These are phyloP conservation scores for Tarenaya hassleriana DNA, from an alignment of 345 rosid genomes.

Conservation along the genomic window DNA sequence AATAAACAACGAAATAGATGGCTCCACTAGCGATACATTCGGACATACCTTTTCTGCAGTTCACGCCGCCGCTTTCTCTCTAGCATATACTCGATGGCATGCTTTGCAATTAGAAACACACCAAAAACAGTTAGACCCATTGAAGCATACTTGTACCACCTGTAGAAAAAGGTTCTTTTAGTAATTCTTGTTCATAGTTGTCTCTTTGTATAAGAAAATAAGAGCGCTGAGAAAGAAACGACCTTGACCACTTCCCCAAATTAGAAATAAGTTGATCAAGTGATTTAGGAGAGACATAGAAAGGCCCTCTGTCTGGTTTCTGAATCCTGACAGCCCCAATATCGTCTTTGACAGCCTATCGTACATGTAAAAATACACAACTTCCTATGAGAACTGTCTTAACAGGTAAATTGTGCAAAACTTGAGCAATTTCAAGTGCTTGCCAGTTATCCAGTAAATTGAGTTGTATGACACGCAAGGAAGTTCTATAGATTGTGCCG, in stretches of 20 bases:
- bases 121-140: constrained; percentile 64
- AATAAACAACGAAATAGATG: not conserved
- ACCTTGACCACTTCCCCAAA: constrained; percentile 88
- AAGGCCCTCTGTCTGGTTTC: constrained; percentile 76
- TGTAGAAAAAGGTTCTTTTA: constrained; percentile 28
- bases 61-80: constrained; percentile 55
- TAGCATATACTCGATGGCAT: constrained; percentile 41
- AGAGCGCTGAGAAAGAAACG: constrained; percentile 2
- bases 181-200: constrained; percentile 11
- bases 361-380: constrained; percentile 16
- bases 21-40: not conserved
- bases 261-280: constrained; percentile 74
- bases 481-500: no score
- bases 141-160: constrained; percentile 71
- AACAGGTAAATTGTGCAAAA: not conserved
- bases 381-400: not conserved
- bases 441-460: not conserved
- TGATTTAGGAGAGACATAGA: constrained; percentile 58
- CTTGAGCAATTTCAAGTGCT: not conserved
- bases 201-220: not conserved
- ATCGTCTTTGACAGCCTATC: constrained; percentile 79
- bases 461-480: not conserved
- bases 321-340: constrained; percentile 64
- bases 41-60: constrained; percentile 41
- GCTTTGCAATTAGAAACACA: constrained; percentile 54